Conservation (phyloP, 23 red algal species). For the Agarophyton chilense region DNA sequence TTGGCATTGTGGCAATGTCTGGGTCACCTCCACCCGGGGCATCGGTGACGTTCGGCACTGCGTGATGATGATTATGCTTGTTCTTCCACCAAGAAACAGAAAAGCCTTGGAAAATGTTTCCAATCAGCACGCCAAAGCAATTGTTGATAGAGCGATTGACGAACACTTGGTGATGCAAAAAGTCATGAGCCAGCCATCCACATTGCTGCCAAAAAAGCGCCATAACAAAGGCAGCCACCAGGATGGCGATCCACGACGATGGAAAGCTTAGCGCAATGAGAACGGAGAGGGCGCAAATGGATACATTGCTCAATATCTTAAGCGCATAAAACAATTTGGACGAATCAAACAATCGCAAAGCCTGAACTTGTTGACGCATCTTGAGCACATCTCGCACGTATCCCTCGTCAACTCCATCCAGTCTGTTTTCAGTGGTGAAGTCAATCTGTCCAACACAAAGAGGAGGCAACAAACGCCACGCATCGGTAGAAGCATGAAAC, state of each 20-base stretch:
- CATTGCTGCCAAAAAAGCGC: slow-evolving; percentile 93
- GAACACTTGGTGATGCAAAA: slow-evolving; percentile 91
- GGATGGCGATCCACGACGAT: not conserved
- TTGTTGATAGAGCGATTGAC: slow-evolving; percentile 63
- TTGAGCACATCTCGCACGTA: slow-evolving; percentile 59
- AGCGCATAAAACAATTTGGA: slow-evolving; percentile 68
- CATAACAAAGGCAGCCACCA: slow-evolving; percentile 59
- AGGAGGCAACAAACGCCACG: slow-evolving; percentile 61
- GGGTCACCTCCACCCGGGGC: slow-evolving; percentile 77
- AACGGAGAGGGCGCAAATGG: slow-evolving; percentile 49
- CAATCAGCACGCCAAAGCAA: slow-evolving; percentile 70
- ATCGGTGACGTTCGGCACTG: slow-evolving; percentile 83
- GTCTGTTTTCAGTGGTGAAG: not conserved
- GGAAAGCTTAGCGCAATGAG: slow-evolving; percentile 19
- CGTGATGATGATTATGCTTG: slow-evolving; percentile 94
- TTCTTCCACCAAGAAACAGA: slow-evolving; percentile 94
- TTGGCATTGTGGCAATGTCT: slow-evolving; percentile 84
- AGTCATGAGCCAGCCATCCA: slow-evolving; percentile 88
- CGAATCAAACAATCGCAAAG: slow-evolving; percentile 67
- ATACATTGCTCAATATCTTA: slow-evolving; percentile 55
- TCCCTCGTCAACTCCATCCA: slow-evolving; percentile 8
- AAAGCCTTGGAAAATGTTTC: slow-evolving; percentile 89
- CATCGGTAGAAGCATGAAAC: slow-evolving; percentile 64
- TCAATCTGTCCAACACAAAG: slow-evolving; percentile 64
- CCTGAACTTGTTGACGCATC: slow-evolving; percentile 61